Evolutionary conservation across 2,329 filamentous ascomycete species (phyloP).

Genomic region (Phialophora chinensis): DNA sequence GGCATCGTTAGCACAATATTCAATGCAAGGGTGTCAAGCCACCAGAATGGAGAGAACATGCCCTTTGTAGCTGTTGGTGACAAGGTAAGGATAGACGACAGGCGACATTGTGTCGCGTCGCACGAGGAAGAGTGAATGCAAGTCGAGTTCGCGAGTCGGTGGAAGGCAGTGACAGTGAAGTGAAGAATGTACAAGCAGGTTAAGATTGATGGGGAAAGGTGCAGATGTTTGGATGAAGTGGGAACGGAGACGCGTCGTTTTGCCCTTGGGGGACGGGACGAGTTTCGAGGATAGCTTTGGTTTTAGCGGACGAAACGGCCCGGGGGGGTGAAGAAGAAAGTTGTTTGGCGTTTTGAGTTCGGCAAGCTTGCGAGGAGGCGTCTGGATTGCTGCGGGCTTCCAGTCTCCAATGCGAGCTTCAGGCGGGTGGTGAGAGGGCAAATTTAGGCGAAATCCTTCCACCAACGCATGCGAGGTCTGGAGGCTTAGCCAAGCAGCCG

Average conservation of each 20-base stretch:
- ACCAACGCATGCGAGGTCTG: constrained; percentile 10
- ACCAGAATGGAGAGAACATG: constrained; percentile 38
- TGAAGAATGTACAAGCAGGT: constrained; percentile 11
- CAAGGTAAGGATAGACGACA: constrained; percentile 51
- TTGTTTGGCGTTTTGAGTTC: constrained; percentile 11
- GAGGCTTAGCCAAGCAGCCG: constrained; percentile 18
- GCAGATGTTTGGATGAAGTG: constrained; percentile 33
- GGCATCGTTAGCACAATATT: constrained; percentile 21
- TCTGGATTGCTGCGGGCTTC: constrained; percentile 9
- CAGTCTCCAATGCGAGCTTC: constrained; percentile 9
- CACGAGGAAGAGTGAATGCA: constrained; percentile 10
- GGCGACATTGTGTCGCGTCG: constrained; percentile 37
- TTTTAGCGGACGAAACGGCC: constrained; percentile 31
- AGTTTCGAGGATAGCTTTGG: constrained; percentile 18
- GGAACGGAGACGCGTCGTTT: constrained; percentile 33
- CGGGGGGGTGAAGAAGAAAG: constrained; percentile 31
- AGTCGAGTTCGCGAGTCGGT: constrained; percentile 5
- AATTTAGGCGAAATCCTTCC: constrained; percentile 14
- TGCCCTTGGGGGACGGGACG: not conserved
- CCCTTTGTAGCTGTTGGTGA: constrained; percentile 59
- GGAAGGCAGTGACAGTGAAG: not conserved
- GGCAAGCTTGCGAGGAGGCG: constrained; percentile 2
- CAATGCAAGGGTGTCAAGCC: constrained; percentile 18
- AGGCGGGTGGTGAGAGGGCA: constrained; percentile 6
- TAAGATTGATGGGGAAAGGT: constrained; percentile 9